A percentile compares a stretch with the other conserved stretches of the same genome.
Evolutionary conservation across 192 early-diverging fungal species (phyloP).

Genomic region (Phycomyces nitens): DNA sequence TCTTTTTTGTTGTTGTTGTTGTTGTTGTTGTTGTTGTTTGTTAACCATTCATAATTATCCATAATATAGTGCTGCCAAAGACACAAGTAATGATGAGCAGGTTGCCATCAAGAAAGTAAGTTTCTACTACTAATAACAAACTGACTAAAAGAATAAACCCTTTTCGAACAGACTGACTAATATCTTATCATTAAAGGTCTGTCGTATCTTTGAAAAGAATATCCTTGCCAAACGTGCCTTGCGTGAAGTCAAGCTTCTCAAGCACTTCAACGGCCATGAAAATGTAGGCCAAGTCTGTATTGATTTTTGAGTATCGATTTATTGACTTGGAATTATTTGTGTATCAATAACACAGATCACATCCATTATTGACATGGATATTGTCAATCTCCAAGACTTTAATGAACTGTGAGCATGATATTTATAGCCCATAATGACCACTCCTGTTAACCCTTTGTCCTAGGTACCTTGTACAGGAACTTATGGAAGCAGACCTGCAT

Average conservation of each 20-base stretch:
- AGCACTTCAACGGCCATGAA: slow-evolving; percentile 89
- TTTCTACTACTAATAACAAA: neutral
- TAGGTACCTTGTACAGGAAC: slow-evolving; percentile 48
- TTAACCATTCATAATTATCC: neutral
- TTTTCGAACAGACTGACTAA: too few relatives aligned
- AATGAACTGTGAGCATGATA: slow-evolving; percentile 36
- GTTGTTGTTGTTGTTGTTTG: too few relatives aligned
- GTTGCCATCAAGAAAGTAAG: slow-evolving; percentile 84
- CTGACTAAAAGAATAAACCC: neutral
- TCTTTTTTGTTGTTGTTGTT: too few relatives aligned
- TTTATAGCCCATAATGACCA: neutral
- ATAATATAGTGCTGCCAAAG: slow-evolving; percentile 70
- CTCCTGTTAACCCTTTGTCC: neutral
- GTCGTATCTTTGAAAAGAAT: slow-evolving; percentile 76
- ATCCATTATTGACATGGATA: slow-evolving; percentile 60
- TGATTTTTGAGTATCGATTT: neutral
- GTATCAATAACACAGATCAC: slow-evolving; percentile 28
- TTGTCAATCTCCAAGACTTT: slow-evolving; percentile 51
- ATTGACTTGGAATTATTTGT: neutral
- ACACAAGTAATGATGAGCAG: slow-evolving; percentile 74
- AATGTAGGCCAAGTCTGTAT: slow-evolving; percentile 50
- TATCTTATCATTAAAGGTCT: slow-evolving; percentile 50
- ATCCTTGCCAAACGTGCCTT: slow-evolving; percentile 84
- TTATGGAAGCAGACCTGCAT: slow-evolving; percentile 71
- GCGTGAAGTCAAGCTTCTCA: slow-evolving; percentile 86